Percentiles rank a stretch among this genome's conserved stretches.
These are phyloP conservation scores for Cylindrodendrum hubeiense DNA, from an alignment of 2,329 filamentous ascomycete species.

Conservation along the genomic window DNA sequence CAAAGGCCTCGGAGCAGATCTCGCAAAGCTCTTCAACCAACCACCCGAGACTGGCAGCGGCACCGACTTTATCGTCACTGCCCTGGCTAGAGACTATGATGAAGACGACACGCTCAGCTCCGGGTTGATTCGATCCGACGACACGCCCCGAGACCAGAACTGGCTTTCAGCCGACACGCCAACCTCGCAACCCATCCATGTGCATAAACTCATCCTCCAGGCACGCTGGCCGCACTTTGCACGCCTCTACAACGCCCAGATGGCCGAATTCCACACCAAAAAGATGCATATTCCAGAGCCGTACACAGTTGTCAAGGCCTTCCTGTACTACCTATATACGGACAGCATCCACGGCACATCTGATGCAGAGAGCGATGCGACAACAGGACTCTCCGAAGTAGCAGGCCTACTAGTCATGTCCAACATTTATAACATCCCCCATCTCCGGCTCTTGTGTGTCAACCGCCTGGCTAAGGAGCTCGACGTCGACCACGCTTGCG, in stretches of 20 bases:
- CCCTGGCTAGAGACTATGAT: constrained; percentile 81
- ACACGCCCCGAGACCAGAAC: constrained; percentile 58
- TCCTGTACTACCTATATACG: constrained; percentile 96
- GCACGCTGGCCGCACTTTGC: constrained; percentile 98
- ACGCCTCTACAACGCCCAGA: constrained; percentile 90
- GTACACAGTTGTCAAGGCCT: constrained; percentile 92
- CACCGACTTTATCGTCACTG: constrained; percentile 92
- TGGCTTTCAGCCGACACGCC: constrained; percentile 73
- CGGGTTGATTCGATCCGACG: constrained; percentile 60
- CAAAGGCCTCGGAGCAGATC: constrained; percentile 82
- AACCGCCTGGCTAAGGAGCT: constrained; percentile 91
- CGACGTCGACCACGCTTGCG: constrained; percentile 93
- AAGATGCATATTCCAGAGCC: constrained; percentile 98
- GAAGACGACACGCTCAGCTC: constrained; percentile 73
- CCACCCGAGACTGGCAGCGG: constrained; percentile 87
- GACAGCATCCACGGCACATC: constrained; percentile 80
- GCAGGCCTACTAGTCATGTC: constrained; percentile 97
- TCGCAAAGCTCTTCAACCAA: constrained; percentile 89
- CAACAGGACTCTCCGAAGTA: constrained; percentile 84
- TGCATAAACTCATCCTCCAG: constrained; percentile 94
- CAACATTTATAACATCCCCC: constrained; percentile 97
- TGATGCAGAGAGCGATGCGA: constrained; percentile 74
- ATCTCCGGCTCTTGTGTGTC: constrained; percentile 89
- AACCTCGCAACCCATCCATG: constrained; percentile 88
- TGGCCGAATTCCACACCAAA: constrained; percentile 97